A percentile compares a stretch with the other conserved stretches of the same genome.
Evolutionary conservation across 129 eudicot genomes (phyloP).

Genomic region (Escallonia rubra): DNA sequence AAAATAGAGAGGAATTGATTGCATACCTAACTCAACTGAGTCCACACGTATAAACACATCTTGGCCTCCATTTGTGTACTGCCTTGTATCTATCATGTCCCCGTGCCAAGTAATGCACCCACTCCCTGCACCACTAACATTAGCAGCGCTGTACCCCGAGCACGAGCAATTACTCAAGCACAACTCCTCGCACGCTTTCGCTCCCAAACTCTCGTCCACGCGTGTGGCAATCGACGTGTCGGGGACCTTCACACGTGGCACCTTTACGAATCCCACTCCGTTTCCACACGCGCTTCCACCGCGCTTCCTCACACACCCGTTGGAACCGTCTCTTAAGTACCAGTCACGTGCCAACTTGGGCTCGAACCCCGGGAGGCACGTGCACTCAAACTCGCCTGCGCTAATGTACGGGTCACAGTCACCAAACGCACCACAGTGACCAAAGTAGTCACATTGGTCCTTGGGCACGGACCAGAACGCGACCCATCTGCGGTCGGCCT

Average conservation of each 20-base stretch:
- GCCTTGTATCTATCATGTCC: slow-evolving; percentile 66
- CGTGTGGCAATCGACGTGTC: slow-evolving; percentile 33
- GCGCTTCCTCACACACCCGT: slow-evolving; percentile 52
- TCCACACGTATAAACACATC: slow-evolving; percentile 54
- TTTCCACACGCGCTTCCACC: slow-evolving; percentile 39
- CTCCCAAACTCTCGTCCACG: slow-evolving; percentile 36
- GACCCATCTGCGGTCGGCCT: background rate
- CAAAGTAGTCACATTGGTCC: background rate
- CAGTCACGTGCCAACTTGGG: slow-evolving; percentile 46
- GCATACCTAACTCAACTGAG: slow-evolving; percentile 65
- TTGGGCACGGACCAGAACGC: background rate
- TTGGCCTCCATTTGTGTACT: slow-evolving; percentile 69
- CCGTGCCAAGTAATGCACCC: slow-evolving; percentile 70
- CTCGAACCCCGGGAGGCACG: slow-evolving; percentile 44
- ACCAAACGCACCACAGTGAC: slow-evolving; percentile 4
- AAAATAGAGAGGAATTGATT: background rate
- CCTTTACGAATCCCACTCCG: slow-evolving; percentile 36
- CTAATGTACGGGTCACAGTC: background rate
- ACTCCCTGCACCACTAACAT: slow-evolving; percentile 40
- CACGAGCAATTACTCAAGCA: slow-evolving; percentile 59
- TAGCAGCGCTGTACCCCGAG: slow-evolving; percentile 38
- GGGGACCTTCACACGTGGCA: slow-evolving; percentile 64
- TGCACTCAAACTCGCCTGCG: slow-evolving; percentile 22
- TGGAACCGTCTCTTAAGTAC: slow-evolving; percentile 61
- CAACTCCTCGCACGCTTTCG: slow-evolving; percentile 32